Base-by-base conservation (phyloP, 1,139 yeast genomes). In the Nakaseomyces nivariensis region DNA sequence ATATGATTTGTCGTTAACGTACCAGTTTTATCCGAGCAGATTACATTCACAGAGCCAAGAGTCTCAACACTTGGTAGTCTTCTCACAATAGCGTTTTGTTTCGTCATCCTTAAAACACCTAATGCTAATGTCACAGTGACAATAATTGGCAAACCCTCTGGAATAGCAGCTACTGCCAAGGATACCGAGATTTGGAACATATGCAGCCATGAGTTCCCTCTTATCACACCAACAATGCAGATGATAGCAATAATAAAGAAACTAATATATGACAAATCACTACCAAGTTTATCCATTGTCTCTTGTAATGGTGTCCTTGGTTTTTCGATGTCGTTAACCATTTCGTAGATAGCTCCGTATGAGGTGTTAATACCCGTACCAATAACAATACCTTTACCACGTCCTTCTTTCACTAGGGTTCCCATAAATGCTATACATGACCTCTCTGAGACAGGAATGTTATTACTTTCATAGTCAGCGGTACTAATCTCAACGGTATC, bases 151-250 rank as follows among this genome's bases (percentile, higher is more conserved):
- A 90, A 76, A 48, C 97, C 97, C 67, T 90, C 97, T 2, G 97
- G 97, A 58, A 90, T 90, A 2, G 97, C 97, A 46, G 97, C 97
- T 17, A 90, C 97, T 0, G 97, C 97, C 54, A 90, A 74, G 2
- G 96, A 88, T 11, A 90, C 97, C 1, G 96, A 86, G 52, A 90
- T 88, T 63, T 90, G 96, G 69, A 90, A 89, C 96, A 90, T 90
- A 54, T 89, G 97, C 52, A 90, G 75, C 95, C 96, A 88, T 9
- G 85, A 76, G 53, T 94, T 82, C 47, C 97, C 97, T 69, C 89
- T 96, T 47, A 85, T 51, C 25, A 90, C 75, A 49, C 97, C 97
- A 59, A 89, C 75, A 33, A 90, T 63, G 59, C 95, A 88, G 61
- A 90, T 90, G 32, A 85, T 66, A 41, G 95, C 96, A 68, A 90